Evolutionary conservation across 306 rosid genomes (phyloP).

Genomic region (Cucumis hystrix): DNA sequence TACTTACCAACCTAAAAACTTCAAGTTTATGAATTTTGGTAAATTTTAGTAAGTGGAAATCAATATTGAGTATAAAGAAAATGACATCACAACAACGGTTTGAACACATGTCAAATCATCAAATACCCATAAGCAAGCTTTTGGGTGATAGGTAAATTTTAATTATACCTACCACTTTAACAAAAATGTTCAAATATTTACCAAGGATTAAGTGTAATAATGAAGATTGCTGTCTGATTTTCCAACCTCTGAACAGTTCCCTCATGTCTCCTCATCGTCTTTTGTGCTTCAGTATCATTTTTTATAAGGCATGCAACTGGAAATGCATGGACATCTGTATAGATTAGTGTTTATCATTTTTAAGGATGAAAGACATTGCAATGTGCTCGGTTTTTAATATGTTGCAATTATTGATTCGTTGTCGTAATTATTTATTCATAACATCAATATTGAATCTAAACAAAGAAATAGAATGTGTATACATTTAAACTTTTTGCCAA

Average conservation of each 20-base stretch:
- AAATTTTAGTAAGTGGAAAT: no score
- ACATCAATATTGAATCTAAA: neutral
- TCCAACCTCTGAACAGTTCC: neutral
- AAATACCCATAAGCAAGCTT: no score
- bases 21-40: no score
- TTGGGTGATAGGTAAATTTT: no score
- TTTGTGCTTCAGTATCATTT: neutral
- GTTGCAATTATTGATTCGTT: neutral
- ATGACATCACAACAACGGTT: no score
- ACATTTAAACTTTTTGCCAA: neutral
- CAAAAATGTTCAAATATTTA: no score
- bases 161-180: no score
- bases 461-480: neutral
- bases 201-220: no score
- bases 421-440: neutral
- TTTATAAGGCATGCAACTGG: neutral
- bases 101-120: no score
- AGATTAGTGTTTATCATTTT: neutral
- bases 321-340: neutral
- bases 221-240: neutral
- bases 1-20: no score
- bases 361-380: neutral
- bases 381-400: neutral
- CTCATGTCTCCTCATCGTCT: neutral
- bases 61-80: no score